Evolutionary conservation across 2,329 filamentous ascomycete species (phyloP).

Genomic region (Talaromyces sp.): DNA sequence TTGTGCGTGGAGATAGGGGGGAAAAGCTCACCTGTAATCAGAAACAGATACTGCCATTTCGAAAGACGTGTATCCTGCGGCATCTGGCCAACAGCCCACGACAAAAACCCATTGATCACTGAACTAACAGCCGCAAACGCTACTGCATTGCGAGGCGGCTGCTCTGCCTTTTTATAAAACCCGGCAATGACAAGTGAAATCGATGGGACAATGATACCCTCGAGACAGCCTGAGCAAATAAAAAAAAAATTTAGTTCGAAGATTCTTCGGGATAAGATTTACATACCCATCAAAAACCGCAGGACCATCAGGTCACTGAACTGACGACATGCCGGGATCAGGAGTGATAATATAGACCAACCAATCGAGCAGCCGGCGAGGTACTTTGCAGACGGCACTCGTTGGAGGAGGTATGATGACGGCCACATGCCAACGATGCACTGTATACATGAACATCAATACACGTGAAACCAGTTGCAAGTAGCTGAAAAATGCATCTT

Average conservation of each 20-base stretch:
- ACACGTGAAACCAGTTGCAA: neutral
- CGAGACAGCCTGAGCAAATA: slow-evolving; percentile 22
- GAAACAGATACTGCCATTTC: slow-evolving; percentile 56
- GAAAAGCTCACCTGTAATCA: slow-evolving; percentile 39
- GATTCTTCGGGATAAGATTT: neutral
- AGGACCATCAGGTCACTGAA: slow-evolving; percentile 9
- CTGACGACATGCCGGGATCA: slow-evolving; percentile 8
- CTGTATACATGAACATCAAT: slow-evolving; percentile 26
- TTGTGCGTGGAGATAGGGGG: neutral
- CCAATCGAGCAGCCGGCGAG: slow-evolving; percentile 10
- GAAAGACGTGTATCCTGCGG: slow-evolving; percentile 32
- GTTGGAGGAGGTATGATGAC: slow-evolving; percentile 38
- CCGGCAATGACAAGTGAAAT: slow-evolving; percentile 31
- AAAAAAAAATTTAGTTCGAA: neutral
- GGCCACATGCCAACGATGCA: slow-evolving; percentile 44
- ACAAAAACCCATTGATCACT: slow-evolving; percentile 26
- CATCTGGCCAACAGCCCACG: slow-evolving; percentile 53
- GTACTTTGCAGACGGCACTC: slow-evolving; percentile 28
- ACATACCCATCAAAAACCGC: slow-evolving; percentile 30
- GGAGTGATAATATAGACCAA: slow-evolving; percentile 8
- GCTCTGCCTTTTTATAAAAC: slow-evolving; percentile 35
- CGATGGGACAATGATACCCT: slow-evolving; percentile 29
- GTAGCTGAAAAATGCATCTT: neutral
- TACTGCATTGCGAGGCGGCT: slow-evolving; percentile 31
- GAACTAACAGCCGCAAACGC: slow-evolving; percentile 32